Evolutionary conservation across 1,139 yeast species (phyloP).

Genomic region (Scheffersomyces titani): DNA sequence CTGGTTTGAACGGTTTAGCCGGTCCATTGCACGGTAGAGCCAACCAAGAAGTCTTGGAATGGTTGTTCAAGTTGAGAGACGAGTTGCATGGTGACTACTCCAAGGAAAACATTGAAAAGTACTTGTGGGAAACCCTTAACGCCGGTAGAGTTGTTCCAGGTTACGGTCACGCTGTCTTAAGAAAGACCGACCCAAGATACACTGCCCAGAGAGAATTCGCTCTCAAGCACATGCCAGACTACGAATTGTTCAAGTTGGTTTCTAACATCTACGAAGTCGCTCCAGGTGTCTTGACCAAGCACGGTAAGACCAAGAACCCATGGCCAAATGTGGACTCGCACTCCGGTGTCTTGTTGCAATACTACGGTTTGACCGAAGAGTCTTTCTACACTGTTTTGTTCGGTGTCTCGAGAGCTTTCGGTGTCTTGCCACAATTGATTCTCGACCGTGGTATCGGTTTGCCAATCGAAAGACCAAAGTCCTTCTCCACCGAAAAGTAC

Average conservation of each 20-base stretch:
- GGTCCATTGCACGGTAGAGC: conserved; percentile 99
- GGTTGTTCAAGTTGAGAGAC: conserved; percentile 80
- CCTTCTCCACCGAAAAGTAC: conserved; percentile 78
- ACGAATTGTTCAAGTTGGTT: conserved; percentile 87
- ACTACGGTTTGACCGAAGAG: conserved; percentile 94
- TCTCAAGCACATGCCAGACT: conserved; percentile 95
- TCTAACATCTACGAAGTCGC: conserved; percentile 92
- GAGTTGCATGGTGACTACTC: conserved; percentile 74
- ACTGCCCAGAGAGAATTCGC: conserved; percentile 98
- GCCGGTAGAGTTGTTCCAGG: conserved; percentile 97
- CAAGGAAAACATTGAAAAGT: conserved; percentile 75
- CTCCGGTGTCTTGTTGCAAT: conserved; percentile 95
- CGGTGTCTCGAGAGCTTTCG: conserved; percentile 98
- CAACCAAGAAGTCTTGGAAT: conserved; percentile 95
- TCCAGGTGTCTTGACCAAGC: conserved; percentile 91
- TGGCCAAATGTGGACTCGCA: conserved; percentile 99
- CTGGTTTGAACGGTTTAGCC: conserved; percentile 95
- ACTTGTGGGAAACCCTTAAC: conserved; percentile 89
- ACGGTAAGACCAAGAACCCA: conserved; percentile 98
- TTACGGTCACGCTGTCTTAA: conserved; percentile 94
- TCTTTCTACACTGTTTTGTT: conserved; percentile 96
- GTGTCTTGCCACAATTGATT: conserved; percentile 95
- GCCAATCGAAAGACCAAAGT: conserved; percentile 98
- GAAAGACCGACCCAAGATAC: conserved; percentile 97
- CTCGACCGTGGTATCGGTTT: conserved; percentile 94